Conservation (phyloP, 2,329 filamentous ascomycete species). For the Pseudogymnoascus destructans region DNA sequence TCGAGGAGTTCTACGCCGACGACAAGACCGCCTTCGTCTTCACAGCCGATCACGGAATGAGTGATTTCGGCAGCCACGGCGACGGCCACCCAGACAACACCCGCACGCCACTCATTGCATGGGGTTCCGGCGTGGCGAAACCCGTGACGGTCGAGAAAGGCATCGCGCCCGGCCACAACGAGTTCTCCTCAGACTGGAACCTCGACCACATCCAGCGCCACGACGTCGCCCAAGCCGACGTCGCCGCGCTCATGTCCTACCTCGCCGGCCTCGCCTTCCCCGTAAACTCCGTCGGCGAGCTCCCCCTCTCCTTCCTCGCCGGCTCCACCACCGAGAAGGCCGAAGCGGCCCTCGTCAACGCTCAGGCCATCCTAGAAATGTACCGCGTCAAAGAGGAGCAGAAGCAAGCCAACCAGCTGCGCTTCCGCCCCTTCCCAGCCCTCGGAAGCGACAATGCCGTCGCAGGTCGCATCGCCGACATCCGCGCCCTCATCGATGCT, state of each 20-base stretch:
- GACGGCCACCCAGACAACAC: constrained; percentile 97
- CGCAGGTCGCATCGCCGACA: constrained; percentile 52
- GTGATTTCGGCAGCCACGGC: constrained; percentile 96
- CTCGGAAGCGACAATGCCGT: constrained; percentile 53
- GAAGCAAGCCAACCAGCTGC: constrained; percentile 63
- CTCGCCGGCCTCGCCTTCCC: constrained; percentile 79
- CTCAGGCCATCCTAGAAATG: constrained; percentile 82
- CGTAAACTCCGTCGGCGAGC: constrained; percentile 88
- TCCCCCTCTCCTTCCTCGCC: constrained; percentile 72
- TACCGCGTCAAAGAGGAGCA: constrained; percentile 85
- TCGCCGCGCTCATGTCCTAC: constrained; percentile 92
- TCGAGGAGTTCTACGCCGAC: constrained; percentile 75
- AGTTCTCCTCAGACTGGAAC: constrained; percentile 82
- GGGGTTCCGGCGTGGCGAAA: constrained; percentile 80
- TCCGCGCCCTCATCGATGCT: constrained; percentile 52
- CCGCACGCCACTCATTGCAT: constrained; percentile 78
- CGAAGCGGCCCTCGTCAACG: constrained; percentile 70
- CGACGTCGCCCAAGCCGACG: constrained; percentile 86
- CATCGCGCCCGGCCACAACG: constrained; percentile 71
- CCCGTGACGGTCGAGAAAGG: constrained; percentile 45
- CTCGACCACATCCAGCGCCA: constrained; percentile 70
- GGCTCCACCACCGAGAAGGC: constrained; percentile 66
- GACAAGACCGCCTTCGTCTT: constrained; percentile 89
- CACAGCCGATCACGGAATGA: constrained; percentile 98
- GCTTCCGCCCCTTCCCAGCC: constrained; percentile 62